Conservation (phyloP, 208 protist genomes). For the Trypanosoma melophagium region DNA sequence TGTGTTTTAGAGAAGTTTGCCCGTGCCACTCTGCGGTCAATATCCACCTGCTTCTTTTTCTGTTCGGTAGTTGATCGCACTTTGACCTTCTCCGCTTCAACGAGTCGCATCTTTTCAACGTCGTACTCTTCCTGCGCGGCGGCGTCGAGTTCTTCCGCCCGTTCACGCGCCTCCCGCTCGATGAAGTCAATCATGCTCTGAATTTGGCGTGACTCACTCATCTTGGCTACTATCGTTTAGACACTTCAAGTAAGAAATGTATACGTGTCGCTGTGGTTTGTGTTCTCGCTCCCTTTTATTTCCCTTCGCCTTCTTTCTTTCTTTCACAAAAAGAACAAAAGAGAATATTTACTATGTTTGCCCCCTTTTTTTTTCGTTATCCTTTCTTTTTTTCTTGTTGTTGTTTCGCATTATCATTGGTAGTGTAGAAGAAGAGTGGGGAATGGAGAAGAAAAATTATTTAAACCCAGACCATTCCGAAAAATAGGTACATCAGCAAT, state of each 20-base stretch:
- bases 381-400: no score
- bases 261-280: not conserved
- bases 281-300: not conserved
- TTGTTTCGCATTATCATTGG: no score
- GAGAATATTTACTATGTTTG: no score
- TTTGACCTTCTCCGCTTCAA: constrained; percentile 86
- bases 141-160: constrained; percentile 86
- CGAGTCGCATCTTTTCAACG: constrained; percentile 87
- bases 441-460: no score
- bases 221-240: constrained; percentile 33
- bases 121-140: constrained; percentile 91
- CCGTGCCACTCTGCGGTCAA: constrained; percentile 76
- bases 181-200: constrained; percentile 94
- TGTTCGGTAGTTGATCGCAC: constrained; percentile 73
- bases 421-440: no score
- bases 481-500: no score
- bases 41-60: constrained; percentile 82
- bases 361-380: no score
- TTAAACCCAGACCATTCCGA: no score
- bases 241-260: not conserved
- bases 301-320: not conserved
- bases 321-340: no score
- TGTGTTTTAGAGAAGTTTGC: constrained; percentile 87
- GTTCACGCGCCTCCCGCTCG: constrained; percentile 90
- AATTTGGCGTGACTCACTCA: constrained; percentile 90